Percentiles rank a stretch among this genome's conserved stretches.
Evolutionary conservation across 768 basidiomycete genomes (phyloP).

Genomic region (Leucocoprinus birnbaumii): DNA sequence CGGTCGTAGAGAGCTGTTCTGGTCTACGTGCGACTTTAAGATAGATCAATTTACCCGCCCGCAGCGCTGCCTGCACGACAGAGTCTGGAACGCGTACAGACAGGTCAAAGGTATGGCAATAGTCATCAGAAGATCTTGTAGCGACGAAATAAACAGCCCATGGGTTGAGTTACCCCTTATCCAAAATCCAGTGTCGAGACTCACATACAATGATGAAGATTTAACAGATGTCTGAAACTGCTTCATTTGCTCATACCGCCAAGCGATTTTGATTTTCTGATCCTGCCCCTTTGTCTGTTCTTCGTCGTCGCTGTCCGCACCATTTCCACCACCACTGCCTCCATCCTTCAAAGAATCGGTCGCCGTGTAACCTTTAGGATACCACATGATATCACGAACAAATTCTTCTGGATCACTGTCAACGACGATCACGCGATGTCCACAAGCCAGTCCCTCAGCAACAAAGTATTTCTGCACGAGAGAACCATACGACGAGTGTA

Average conservation of each 20-base stretch:
- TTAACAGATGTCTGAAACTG: slow-evolving; percentile 85
- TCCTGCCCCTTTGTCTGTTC: slow-evolving; percentile 39
- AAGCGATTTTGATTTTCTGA: slow-evolving; percentile 89
- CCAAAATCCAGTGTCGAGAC: slow-evolving; percentile 14
- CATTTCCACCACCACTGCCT: slow-evolving; percentile 31
- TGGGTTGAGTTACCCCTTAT: slow-evolving; percentile 5
- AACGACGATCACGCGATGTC: slow-evolving; percentile 68
- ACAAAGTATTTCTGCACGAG: slow-evolving; percentile 87
- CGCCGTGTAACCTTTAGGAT: slow-evolving; percentile 31
- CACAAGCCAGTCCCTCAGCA: slow-evolving; percentile 77
- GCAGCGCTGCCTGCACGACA: slow-evolving; percentile 41
- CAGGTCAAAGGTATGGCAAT: slow-evolving; percentile 73
- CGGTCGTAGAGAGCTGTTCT: slow-evolving; percentile 11
- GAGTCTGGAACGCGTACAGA: slow-evolving; percentile 55
- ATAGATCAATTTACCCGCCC: slow-evolving; percentile 18
- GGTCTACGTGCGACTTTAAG: slow-evolving; percentile 5
- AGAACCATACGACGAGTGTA: slow-evolving; percentile 81
- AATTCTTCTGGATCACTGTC: slow-evolving; percentile 57
- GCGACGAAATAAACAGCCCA: slow-evolving; percentile 1
- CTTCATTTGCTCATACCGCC: slow-evolving; percentile 95
- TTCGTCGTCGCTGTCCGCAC: slow-evolving; percentile 26
- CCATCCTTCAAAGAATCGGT: slow-evolving; percentile 22
- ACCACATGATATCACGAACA: slow-evolving; percentile 81
- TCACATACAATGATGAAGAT: slow-evolving; percentile 44
- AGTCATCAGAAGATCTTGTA: slow-evolving; percentile 53